Base-by-base conservation (phyloP, 192 early-diverging fungal genomes). In the Jimgerdemannia lactiflua region DNA sequence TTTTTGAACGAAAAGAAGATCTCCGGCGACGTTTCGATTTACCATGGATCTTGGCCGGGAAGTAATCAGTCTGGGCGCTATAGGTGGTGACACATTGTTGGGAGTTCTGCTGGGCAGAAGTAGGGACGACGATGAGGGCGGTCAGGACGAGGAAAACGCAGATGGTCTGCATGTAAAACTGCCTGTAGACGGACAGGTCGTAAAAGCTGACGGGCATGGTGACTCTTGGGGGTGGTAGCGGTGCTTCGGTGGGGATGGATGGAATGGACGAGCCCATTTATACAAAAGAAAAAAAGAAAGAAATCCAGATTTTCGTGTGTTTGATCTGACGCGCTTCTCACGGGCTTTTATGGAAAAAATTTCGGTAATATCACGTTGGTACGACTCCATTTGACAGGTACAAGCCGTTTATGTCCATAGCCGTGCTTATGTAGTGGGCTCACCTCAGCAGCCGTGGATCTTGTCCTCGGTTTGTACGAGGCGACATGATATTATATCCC, bases 41-140 rank as follows among this genome's bases (percentile, higher is more conserved):
- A 86, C 87, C 80, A 9, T 65, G 66, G 69, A 84, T 74, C 69
- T 86, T 85, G 69, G 68, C 68, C 39, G 84, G 79, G 69, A 87
- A 89, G 73, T 87, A 89, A 67, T 89, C 84, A 4, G 43, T 72
- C 64, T 75, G 75, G n/a, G 79, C 42, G 75, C 84, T 77, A 69
- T 78, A 86, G 63, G 42, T 81, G 20, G 44, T 74, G 67, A 85
- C 82, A 41, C 77, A 76, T 19, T 69, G 72, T 3, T 70, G 20
- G 6, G 78, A 71, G 4, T 29, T 42, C 74, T 85, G 79, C 8
- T 81, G 79, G 40, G 75, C 72, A 9, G 72, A 79, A 2, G 71
- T 68, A n/a, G 77, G 80, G 11, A 65, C 18, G 41, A 67, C 74
- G 29, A 83, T 42, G 73, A 83, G 65, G 54, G 82, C 79, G 39